Evolutionary conservation across 768 basidiomycete genomes (phyloP), one percentile per base, ranked within the genome.

Genomic region (Amanita brunnescens): DNA sequence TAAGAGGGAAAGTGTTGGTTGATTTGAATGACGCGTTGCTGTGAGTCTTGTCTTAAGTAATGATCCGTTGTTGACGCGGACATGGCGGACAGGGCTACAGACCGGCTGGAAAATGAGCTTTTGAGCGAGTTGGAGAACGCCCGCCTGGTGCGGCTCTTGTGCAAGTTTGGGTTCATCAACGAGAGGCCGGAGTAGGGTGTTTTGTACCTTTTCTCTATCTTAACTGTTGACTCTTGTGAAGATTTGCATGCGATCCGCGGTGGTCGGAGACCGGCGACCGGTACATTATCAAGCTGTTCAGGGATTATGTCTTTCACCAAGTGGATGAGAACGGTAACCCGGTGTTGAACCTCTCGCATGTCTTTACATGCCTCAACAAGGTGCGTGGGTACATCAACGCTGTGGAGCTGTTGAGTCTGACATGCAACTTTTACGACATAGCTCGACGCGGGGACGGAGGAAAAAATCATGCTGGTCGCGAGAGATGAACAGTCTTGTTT

Each of bases 251-350:
- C 37, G 95, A 97, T 60, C 83, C 90, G 1, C 79, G 94, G 2
- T 99, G 96, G 96, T 93, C 94, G 10, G 96, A 99, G 63, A 98
- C 96, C 0, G 96, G 96, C 1, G 96, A 99, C 62, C 75, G 95
- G 54, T 99, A 99, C 64, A 91, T 98, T 63, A 79, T 99, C 73
- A 97, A 96, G 74, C 78, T 99, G 41, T 98, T 99, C 77, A 80
- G 96, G 14, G 96, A 99, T 66, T 94, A 89, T 59, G 93, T 99
- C 21, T 99, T 99, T 67, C 96, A 99, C 63, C 93, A 96, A 65
- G 86, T 96, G 37, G 93, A 96, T 57, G 90, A 92, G 61, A 77
- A 80, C 57, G 90, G 91, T 8, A 83, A 86, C 48, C 94, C 96
- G 0, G 81, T 96, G 14, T 74, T 97, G 51, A 93, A 94, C 62